Evolutionary conservation across 2,329 filamentous ascomycete species (phyloP), one percentile per base, ranked within the genome.

Genomic region (Apiospora sp.): DNA sequence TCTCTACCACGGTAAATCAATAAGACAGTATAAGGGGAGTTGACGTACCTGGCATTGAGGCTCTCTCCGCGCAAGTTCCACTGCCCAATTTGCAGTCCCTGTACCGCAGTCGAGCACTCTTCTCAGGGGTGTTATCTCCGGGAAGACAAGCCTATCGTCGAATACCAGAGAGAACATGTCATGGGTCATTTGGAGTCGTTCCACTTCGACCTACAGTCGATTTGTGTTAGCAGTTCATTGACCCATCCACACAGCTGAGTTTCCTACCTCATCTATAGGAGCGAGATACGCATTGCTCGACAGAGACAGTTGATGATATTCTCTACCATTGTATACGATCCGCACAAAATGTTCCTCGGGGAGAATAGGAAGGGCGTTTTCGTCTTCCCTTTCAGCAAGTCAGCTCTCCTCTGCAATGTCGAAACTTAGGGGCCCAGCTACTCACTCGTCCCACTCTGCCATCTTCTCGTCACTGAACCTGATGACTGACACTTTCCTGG

Each of bases 31-130:
- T 41, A 41, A 41, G 10, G 34, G 34, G 10, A 16, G 30, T n/a
- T 6, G 14, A 49, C 44, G 27, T 46, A 70, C 68, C 34, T 58
- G 46, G 34, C 48, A 51, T 37, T 70, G 46, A 13, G 68, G 58
- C 10, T 64, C 58, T 64, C 58, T 64, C 19, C 58, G 34, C 12
- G 58, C 58, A n/a, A 64, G 34, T 24, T 41, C 58, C 58, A 64
- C 83, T 30, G 92, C 92, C 93, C 93, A 95, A 68, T 78, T 70
- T 58, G 44, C 92, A n/a, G 90, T 87, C 54, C 93, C 93, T 81
- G 90, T 93, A 0, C 93, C 93, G 76, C 92, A 94, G 72, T 95
- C 93, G 41, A 95, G 85, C 58, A 94, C 87, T 77, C 87, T 88
- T 76, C 84, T 83, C 34, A 89, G 87, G 41, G 85, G 83, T 64